Evolutionary conservation across 2,329 filamentous ascomycete species (phyloP), one percentile per base, ranked within the genome.

Genomic region (Coleophoma cylindrospora): DNA sequence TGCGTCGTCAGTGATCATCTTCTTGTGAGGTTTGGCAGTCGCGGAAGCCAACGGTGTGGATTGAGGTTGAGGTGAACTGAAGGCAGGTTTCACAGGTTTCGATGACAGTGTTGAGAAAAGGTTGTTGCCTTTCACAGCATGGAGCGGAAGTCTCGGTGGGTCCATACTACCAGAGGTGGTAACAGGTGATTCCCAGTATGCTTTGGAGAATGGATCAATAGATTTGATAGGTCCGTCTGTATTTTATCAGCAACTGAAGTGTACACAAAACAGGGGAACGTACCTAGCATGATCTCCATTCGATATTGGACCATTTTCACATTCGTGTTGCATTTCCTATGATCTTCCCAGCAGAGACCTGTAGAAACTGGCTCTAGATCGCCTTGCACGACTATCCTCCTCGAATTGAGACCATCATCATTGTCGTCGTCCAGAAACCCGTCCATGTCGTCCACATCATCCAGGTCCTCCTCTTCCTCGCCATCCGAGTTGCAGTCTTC

Each of bases 141-240:
- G 57, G 12, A 70, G 58, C 0, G 65, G 67, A 0, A 64, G 54
- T 17, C 67, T 66, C 4, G 66, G 67, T 14, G 67, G 66, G 4
- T 67, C 52, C 65, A 68, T 68, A 8, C 55, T 37, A 1, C 53
- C 52, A 27, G 32, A 12, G 5, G 45, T 32, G 9, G 50, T 43
- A 17, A 48, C 21, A 12, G 40, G 33, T 4, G 48, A 21, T 17
- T 56, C 66, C 94, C 94, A 97, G 67, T 97, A 97, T 0, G 74
- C 68, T 0, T 81, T 82, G 0, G 89, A 91, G 64, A 92, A 95
- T 0, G 94, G 94, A 62, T 99, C 85, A 56, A 99, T 92, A 8
- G 83, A 70, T 36, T 77, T 69, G 13, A 50, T 65, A 21, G 48
- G 67, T 64, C 46, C 71, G 43, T 59, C 62, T 65, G 43, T 9